Percentiles rank a stretch among this genome's conserved stretches.
These are phyloP conservation scores for Penicillium brevicompactum DNA, from an alignment of 2,329 filamentous ascomycete species.

Conservation along the genomic window DNA sequence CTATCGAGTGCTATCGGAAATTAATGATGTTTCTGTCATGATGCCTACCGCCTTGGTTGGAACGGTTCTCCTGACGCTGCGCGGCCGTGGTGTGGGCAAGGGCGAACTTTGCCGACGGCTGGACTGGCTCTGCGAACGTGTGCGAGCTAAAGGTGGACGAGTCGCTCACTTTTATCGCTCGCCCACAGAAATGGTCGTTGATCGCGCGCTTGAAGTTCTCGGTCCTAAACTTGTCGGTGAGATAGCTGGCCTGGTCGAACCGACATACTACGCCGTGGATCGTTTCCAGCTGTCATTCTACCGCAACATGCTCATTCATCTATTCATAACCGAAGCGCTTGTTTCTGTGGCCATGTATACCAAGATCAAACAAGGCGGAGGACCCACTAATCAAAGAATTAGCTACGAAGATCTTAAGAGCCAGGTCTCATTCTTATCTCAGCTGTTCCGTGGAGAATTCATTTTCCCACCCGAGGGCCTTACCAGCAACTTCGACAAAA, in stretches of 20 bases:
- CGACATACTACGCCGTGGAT: conserved; percentile 93
- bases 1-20: conserved; percentile 89
- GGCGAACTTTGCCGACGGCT: conserved; percentile 81
- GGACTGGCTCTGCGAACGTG: conserved; percentile 82
- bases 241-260: conserved; percentile 78
- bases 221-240: conserved; percentile 85
- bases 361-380: conserved; percentile 86
- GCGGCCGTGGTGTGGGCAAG: conserved; percentile 88
- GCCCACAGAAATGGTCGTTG: conserved; percentile 78
- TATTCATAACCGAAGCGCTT: conserved; percentile 91
- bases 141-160: conserved; percentile 82
- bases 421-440: conserved; percentile 87
- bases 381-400: conserved; percentile 77
- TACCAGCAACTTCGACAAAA: conserved; percentile 76
- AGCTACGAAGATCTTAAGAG: conserved; percentile 70
- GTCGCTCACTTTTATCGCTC: conserved; percentile 90
- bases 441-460: conserved; percentile 93
- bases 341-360: conserved; percentile 91
- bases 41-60: conserved; percentile 98
- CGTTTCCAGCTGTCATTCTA: conserved; percentile 98
- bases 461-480: conserved; percentile 92
- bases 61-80: conserved; percentile 84
- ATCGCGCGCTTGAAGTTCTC: conserved; percentile 86
- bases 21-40: conserved; percentile 93
- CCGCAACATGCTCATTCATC: conserved; percentile 98